Evolutionary conservation across 208 protist genomes (phyloP), one percentile per base, ranked within the genome.

Genomic region (Angomonas ambiguus): DNA sequence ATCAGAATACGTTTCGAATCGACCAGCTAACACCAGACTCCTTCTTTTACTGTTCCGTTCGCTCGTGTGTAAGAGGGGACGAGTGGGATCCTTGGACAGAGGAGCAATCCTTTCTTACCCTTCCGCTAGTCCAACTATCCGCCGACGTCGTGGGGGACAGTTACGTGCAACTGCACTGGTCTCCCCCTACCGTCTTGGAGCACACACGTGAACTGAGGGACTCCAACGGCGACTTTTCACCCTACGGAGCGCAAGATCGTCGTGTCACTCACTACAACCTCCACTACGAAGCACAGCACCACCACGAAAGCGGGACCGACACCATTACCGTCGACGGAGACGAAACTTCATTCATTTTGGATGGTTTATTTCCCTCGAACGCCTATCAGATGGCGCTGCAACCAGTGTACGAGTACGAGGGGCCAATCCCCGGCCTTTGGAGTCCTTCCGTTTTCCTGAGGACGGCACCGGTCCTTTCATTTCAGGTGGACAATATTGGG

Each of bases 71-170:
- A 45, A 66, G 51, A 10, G 27, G 65, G n/a, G 83, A 83, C 0
- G 78, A 94, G 67, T 96, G 90, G 88, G 87, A 90, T 28, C 67
- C 82, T 56, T 97, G 92, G 90, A 92, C 88, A 4, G 80, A 84
- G 74, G 79, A 89, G 49, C 79, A 80, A 27, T 82, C 77, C 65
- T 65, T 97, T 8, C 86, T 87, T 76, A 97, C 92, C 11, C 92
- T 97, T 85, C 80, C 81, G n/a, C 64, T 97, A 2, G 32, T 62
- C 34, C 48, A 60, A 31, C 76, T 74, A 41, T 76, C 93, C 27
- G 71, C 72, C 30, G 85, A 87, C 34, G 32, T 34, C 5, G 58
- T 62, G 27, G 92, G 92, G 13, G 92, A 97, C 69, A 80, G 91
- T 63, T 97, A 88, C 69, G 74, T 94, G 38, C 87, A 82, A 13